These are phyloP conservation scores for Populus hybrid DNA, from an alignment of 441 rosid species.

Conservation along the genomic window DNA sequence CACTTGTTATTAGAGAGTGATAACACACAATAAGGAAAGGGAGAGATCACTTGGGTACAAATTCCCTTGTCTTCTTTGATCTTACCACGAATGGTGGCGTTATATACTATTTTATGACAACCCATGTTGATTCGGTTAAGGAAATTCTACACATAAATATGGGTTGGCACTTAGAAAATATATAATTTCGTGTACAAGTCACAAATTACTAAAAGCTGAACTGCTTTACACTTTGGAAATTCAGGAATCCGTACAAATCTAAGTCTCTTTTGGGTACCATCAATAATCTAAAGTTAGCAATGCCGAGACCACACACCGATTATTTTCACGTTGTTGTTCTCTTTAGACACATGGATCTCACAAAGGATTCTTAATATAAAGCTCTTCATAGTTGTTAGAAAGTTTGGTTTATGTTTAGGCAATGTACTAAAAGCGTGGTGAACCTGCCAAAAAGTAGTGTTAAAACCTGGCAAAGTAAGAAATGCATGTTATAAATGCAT, in stretches of 20 bases:
- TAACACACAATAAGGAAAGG: not conserved
- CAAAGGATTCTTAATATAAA: not conserved
- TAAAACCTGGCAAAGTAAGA: not conserved
- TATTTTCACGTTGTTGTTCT: too few species aligned
- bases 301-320: not conserved
- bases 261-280: not conserved
- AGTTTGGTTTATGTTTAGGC: conserved; percentile 8
- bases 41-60: not conserved
- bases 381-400: not conserved
- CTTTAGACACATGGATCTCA: not conserved
- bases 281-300: not conserved
- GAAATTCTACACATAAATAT: not conserved
- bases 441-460: not conserved
- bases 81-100: conserved; percentile 11
- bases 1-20: not conserved
- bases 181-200: not conserved
- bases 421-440: not conserved
- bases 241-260: not conserved
- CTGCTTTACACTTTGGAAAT: conserved; percentile 9
- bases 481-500: not conserved
- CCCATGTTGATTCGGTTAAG: conserved; percentile 4
- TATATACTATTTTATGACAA: conserved; percentile 14
- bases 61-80: not conserved
- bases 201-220: not conserved
- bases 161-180: conserved; percentile 6